Evolutionary conservation across 768 basidiomycete species (phyloP).

Genomic region (Pisolithus albus): DNA sequence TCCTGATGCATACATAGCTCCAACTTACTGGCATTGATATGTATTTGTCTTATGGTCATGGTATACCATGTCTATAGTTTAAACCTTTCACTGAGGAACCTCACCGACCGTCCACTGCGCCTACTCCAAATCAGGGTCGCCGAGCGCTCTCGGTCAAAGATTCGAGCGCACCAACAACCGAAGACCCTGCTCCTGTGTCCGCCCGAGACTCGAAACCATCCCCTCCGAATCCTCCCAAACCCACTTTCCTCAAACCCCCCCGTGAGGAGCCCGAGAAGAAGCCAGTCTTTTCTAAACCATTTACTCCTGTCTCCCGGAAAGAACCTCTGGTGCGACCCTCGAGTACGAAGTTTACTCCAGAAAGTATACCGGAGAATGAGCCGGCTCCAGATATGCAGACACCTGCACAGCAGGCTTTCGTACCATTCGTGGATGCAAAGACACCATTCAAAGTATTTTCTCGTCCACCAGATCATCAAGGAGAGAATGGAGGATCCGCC

Average conservation of each 20-base stretch:
- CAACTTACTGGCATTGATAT: slow-evolving; percentile 7
- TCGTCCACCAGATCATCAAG: slow-evolving; percentile 42
- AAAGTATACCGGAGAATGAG: slow-evolving; percentile 12
- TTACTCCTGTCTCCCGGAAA: slow-evolving; percentile 48
- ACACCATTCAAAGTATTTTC: slow-evolving; percentile 60
- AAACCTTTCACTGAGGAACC: slow-evolving; percentile 57
- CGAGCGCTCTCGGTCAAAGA: slow-evolving; percentile 51
- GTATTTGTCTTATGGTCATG: background rate
- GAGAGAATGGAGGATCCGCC: slow-evolving; percentile 28
- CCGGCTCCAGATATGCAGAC: slow-evolving; percentile 4
- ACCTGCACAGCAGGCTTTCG: slow-evolving; percentile 31
- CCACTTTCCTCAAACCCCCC: slow-evolving; percentile 26
- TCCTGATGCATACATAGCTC: background rate
- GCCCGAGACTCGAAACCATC: slow-evolving; percentile 24
- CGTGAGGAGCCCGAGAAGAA: slow-evolving; percentile 31
- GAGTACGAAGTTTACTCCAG: slow-evolving; percentile 13
- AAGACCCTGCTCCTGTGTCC: slow-evolving; percentile 12
- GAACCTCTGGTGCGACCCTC: slow-evolving; percentile 26
- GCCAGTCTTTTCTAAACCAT: slow-evolving; percentile 55
- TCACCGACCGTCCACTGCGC: slow-evolving; percentile 35
- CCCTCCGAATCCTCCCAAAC: slow-evolving; percentile 15
- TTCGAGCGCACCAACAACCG: slow-evolving; percentile 13
- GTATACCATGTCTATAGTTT: slow-evolving; percentile 38
- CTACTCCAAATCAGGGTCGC: slow-evolving; percentile 26
- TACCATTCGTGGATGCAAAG: slow-evolving; percentile 34